These are phyloP conservation scores for Babjeviella inositovora DNA, from an alignment of 805 yeast species.

Conservation along the genomic window DNA sequence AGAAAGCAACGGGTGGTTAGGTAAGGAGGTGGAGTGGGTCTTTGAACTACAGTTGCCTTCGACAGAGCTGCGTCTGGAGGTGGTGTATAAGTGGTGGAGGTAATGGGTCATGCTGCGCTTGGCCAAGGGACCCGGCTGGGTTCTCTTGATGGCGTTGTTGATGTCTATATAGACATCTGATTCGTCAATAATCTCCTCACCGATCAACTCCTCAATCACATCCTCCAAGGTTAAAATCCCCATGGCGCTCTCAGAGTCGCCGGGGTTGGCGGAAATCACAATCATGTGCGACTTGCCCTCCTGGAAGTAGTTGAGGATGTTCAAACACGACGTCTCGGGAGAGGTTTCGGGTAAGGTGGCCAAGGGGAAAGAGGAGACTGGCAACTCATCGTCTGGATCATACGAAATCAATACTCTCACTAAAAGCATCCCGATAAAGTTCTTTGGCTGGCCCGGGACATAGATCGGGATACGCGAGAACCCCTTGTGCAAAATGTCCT, in stretches of 20 bases:
- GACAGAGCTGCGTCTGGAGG: slow-evolving; percentile 22
- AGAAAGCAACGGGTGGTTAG: too few species aligned
- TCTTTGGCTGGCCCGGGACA: slow-evolving; percentile 73
- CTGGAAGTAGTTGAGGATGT: slow-evolving; percentile 89
- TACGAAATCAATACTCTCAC: slow-evolving; percentile 87
- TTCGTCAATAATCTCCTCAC: slow-evolving; percentile 95
- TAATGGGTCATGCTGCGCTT: slow-evolving; percentile 56
- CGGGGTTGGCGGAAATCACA: slow-evolving; percentile 76
- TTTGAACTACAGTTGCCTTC: too few species aligned
- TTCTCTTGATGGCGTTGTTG: slow-evolving; percentile 70
- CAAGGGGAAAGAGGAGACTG: slow-evolving; percentile 84
- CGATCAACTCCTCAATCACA: slow-evolving; percentile 95
- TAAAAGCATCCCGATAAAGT: slow-evolving; percentile 88
- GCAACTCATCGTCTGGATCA: slow-evolving; percentile 91
- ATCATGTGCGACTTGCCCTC: slow-evolving; percentile 98
- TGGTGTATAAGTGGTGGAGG: slow-evolving; percentile 41
- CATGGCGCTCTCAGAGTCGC: slow-evolving; percentile 49
- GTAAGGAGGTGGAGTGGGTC: too few species aligned
- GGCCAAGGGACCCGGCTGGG: slow-evolving; percentile 60
- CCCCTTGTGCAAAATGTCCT: slow-evolving; percentile 84
- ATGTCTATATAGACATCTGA: slow-evolving; percentile 88
- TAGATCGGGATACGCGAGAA: slow-evolving; percentile 92
- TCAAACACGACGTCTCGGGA: slow-evolving; percentile 82
- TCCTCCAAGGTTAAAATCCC: slow-evolving; percentile 93
- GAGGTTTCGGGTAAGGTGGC: slow-evolving; percentile 95